A percentile compares a stretch with the other conserved stretches of the same genome.
Conservation (phyloP, 2,329 filamentous ascomycete species). For the Scedosporium minutisporum region DNA sequence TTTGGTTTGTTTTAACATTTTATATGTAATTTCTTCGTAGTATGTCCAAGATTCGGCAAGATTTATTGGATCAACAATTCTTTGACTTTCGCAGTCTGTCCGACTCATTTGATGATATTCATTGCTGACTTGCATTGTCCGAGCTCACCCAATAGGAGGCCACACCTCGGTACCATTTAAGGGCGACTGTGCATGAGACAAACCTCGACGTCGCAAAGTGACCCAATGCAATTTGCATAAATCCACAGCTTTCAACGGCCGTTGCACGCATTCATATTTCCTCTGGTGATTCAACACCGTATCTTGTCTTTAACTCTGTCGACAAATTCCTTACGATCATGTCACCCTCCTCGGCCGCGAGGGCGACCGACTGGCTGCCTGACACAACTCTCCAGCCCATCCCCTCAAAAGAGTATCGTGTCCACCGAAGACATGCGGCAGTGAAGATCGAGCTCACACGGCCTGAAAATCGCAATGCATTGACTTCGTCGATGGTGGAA, state of each 20-base stretch:
- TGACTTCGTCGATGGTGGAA: slow-evolving; percentile 23
- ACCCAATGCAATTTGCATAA: too few species aligned
- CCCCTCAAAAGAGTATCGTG: neutral
- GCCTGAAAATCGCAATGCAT: slow-evolving; percentile 24
- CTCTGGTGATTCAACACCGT: neutral
- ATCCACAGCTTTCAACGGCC: too few species aligned
- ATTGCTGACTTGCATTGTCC: neutral
- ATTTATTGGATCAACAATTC: too few species aligned
- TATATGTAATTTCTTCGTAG: neutral
- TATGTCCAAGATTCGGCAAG: neutral
- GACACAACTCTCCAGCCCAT: neutral
- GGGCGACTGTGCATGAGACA: too few species aligned
- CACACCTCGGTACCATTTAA: neutral
- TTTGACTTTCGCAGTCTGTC: too few species aligned
- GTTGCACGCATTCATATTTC: neutral
- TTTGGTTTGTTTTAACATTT: neutral
- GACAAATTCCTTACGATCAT: neutral
- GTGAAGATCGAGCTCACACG: slow-evolving; percentile 17
- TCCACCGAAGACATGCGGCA: neutral
- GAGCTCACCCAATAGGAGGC: neutral
- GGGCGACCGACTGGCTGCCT: neutral
- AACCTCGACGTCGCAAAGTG: too few species aligned
- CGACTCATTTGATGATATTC: too few species aligned
- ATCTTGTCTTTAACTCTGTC: neutral
- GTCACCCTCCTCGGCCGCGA: neutral